Percentiles rank a stretch among this genome's conserved stretches.
phyloP scores from a whole-genome alignment of 2,329 filamentous ascomycete genomes.

The Trichoderma sp. region DNA sequence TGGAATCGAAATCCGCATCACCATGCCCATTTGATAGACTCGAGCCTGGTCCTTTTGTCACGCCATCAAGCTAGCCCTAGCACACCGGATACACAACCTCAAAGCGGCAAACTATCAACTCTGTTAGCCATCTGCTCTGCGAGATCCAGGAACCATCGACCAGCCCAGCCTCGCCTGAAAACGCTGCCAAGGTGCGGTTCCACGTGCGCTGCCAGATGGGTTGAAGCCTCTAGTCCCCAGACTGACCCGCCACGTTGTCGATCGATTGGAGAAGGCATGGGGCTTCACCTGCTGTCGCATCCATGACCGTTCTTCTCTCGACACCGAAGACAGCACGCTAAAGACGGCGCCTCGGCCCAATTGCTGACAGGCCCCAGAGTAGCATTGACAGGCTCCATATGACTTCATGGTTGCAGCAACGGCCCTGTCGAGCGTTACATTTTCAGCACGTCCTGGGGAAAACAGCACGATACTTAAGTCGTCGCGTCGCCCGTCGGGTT shows the following conservation, averaged over 20 bases:
- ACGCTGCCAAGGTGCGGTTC: neutral
- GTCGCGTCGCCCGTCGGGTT: neutral
- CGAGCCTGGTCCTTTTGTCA: neutral
- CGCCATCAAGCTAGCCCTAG: neutral
- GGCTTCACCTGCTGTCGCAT: neutral
- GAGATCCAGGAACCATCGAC: slow-evolving; percentile 2
- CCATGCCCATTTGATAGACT: neutral
- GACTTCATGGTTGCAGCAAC: neutral
- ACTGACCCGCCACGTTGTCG: slow-evolving; percentile 27
- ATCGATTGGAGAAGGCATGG: slow-evolving; percentile 29
- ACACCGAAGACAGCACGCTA: slow-evolving; percentile 16
- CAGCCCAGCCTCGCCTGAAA: neutral
- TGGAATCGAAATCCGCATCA: neutral
- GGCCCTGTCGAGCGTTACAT: neutral
- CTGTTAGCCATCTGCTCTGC: neutral
- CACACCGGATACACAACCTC: neutral
- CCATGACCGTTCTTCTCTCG: slow-evolving; percentile 11
- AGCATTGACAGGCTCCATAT: slow-evolving; percentile 9
- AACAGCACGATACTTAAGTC: neutral
- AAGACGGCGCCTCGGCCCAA: slow-evolving; percentile 9
- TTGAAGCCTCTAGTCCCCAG: slow-evolving; percentile 14
- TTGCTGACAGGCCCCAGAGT: slow-evolving; percentile 14
- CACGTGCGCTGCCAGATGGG: slow-evolving; percentile 1
- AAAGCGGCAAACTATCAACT: neutral
- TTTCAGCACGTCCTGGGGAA: neutral